Conservation (phyloP, 768 basidiomycete genomes). For the Leccinum obscurum region DNA sequence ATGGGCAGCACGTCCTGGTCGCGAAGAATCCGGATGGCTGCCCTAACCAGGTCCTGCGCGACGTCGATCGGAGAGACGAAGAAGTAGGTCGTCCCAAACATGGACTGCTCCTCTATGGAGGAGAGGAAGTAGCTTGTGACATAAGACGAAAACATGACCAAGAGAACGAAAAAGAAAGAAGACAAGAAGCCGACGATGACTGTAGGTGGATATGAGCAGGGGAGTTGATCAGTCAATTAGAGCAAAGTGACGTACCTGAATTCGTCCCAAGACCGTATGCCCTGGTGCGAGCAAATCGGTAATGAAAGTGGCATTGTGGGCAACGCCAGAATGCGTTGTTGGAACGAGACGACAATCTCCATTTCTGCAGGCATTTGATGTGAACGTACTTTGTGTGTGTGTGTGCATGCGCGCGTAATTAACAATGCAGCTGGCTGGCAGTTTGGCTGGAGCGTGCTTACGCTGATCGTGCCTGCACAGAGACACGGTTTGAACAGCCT, state of each 20-base stretch:
- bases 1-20: conserved; percentile 50
- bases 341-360: conserved; percentile 66
- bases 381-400: conserved; percentile 62
- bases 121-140: conserved; percentile 66
- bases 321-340: conserved; percentile 74
- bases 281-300: conserved; percentile 72
- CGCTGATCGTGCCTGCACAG: conserved; percentile 74
- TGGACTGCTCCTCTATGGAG: conserved; percentile 55
- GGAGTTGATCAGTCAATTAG: conserved; percentile 4
- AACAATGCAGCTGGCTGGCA: conserved; percentile 14
- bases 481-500: conserved; percentile 74
- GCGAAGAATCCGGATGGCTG: conserved; percentile 60
- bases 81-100: conserved; percentile 37
- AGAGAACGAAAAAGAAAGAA: conserved; percentile 56
- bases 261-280: conserved; percentile 77
- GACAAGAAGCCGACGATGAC: conserved; percentile 66
- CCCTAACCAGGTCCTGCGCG: conserved; percentile 59
- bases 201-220: conserved; percentile 31
- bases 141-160: conserved; percentile 71
- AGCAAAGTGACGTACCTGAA: conserved; percentile 46
- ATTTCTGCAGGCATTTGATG: conserved; percentile 72
- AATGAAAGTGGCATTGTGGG: conserved; percentile 77
- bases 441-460: conserved; percentile 29
- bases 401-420: conserved; percentile 18
- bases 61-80: conserved; percentile 56